Conservation (phyloP, 768 basidiomycete species). For the Tulasnella calospora region DNA sequence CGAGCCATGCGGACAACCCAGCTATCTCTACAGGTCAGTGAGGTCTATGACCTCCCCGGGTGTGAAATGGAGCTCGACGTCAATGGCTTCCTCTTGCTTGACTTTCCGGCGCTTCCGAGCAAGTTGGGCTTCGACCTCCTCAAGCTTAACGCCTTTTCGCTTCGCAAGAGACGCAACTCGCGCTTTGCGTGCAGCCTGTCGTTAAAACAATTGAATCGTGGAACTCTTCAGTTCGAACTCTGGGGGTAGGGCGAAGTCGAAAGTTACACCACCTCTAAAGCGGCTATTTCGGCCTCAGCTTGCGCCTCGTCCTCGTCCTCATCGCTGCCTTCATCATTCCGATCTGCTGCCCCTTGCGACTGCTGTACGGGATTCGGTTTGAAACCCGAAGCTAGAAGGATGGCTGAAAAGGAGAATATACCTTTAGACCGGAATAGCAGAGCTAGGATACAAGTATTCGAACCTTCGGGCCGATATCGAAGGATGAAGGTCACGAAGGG, state of each 20-base stretch:
- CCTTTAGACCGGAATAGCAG: not conserved
- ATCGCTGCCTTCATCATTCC: not conserved
- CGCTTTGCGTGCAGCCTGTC: not conserved
- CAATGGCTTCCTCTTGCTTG: not conserved
- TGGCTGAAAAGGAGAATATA: not conserved
- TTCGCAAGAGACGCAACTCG: not conserved
- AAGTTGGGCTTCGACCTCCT: not conserved
- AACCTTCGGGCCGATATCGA: conserved; percentile 3
- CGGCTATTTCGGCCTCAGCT: not conserved
- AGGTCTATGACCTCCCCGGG: not conserved
- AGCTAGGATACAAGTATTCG: not conserved
- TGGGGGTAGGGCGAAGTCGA: not conserved
- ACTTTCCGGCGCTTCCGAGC: not conserved
- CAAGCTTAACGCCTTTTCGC: not conserved
- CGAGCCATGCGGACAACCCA: not conserved
- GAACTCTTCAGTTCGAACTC: no score
- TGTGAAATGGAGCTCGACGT: not conserved
- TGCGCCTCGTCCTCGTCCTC: not conserved
- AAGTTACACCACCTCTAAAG: not conserved
- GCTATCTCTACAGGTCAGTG: not conserved
- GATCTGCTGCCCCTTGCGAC: not conserved
- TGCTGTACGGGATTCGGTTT: not conserved
- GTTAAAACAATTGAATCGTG: not conserved
- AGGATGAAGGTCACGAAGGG: not conserved
- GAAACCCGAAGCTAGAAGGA: not conserved